Conservation (phyloP, 305 asterid genomes). For the Fraxinus baroniana region DNA sequence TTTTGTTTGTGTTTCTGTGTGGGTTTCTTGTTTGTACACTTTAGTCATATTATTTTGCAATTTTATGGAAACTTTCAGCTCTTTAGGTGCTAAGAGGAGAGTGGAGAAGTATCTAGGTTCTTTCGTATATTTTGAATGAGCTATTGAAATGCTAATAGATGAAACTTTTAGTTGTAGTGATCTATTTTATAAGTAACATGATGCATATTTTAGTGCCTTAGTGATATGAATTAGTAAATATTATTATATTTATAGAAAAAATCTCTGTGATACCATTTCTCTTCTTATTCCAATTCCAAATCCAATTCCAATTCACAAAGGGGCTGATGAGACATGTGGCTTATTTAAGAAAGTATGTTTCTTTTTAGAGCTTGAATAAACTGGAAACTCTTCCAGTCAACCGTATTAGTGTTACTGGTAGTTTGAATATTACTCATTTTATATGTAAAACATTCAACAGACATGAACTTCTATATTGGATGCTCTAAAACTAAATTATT, state of each 20-base stretch:
- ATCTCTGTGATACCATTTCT: neutral
- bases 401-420: neutral
- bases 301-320: neutral
- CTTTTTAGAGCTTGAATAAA: neutral
- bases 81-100: neutral
- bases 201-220: neutral
- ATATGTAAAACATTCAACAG: neutral
- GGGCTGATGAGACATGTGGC: neutral
- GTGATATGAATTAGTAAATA: neutral
- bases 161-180: neutral
- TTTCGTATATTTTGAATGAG: neutral
- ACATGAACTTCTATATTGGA: neutral
- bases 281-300: neutral
- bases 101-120: neutral
- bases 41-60: neutral
- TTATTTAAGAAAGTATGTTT: neutral
- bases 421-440: neutral
- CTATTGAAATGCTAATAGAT: neutral
- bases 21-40: neutral
- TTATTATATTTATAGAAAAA: neutral
- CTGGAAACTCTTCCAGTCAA: neutral
- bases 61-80: neutral
- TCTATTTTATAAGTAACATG: neutral
- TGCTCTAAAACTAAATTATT: neutral
- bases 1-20: neutral